Percentiles rank a stretch among this genome's conserved stretches.
These are phyloP conservation scores for Metschnikowia reukaufii DNA, from an alignment of 805 yeast genomes.

Conservation along the genomic window DNA sequence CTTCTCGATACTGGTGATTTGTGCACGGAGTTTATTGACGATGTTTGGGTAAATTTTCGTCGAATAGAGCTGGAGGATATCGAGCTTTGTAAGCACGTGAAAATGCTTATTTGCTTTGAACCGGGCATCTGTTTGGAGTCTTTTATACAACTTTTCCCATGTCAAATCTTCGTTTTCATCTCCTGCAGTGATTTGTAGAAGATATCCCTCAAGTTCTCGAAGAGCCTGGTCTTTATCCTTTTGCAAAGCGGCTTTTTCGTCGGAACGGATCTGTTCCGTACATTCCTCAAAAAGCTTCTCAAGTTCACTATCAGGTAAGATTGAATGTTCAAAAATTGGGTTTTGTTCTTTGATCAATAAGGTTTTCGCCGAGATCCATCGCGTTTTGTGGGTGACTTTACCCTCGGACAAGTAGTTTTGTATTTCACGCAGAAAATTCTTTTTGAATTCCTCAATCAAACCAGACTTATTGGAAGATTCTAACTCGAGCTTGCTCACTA, in stretches of 20 bases:
- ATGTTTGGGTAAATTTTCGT: constrained; percentile 32
- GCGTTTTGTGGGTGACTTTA: constrained; percentile 52
- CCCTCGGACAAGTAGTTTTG: constrained; percentile 30
- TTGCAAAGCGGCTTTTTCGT: constrained; percentile 25
- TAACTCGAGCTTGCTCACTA: constrained; percentile 41
- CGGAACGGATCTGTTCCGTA: constrained; percentile 38
- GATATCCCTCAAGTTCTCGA: constrained; percentile 51
- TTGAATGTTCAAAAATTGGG: constrained; percentile 61
- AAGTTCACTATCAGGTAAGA: constrained; percentile 58
- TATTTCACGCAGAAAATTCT: constrained; percentile 52
- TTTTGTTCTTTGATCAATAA: constrained; percentile 55
- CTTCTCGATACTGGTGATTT: constrained; percentile 28
- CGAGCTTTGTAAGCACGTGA: constrained; percentile 51
- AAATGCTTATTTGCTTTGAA: constrained; percentile 62
- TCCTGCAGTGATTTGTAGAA: constrained; percentile 37
- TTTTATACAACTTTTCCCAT: constrained; percentile 41
- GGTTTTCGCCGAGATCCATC: constrained; percentile 63
- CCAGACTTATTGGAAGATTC: constrained; percentile 54
- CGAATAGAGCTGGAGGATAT: constrained; percentile 56
- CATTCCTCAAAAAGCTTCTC: constrained; percentile 54
- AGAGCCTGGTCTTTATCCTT: constrained; percentile 48
- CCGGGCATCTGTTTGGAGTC: constrained; percentile 46
- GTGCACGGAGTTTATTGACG: constrained; percentile 21
- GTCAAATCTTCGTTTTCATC: constrained; percentile 25
- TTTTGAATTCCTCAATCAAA: constrained; percentile 54